phyloP scores from a whole-genome alignment of 208 protist species.

The Trypanosomatidae sp. region DNA sequence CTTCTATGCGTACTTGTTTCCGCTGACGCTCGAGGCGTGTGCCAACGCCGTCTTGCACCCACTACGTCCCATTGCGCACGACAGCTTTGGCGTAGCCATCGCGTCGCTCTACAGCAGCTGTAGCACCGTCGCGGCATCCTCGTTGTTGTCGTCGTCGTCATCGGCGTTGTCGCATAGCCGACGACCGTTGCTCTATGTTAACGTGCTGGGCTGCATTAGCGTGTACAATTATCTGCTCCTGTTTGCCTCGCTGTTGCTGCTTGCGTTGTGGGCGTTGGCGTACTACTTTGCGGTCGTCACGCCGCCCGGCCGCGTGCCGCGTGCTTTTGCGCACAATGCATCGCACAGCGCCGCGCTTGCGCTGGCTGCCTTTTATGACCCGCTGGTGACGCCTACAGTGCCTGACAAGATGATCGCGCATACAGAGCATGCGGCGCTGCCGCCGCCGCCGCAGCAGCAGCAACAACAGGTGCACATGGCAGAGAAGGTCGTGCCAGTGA shows the following conservation, averaged over 20 bases:
- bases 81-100: no score
- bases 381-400: conserved; percentile 7
- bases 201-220: no score
- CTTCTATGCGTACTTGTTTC: conserved; percentile 74
- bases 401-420: neutral
- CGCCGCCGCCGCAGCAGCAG: neutral
- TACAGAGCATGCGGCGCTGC: neutral
- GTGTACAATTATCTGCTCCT: conserved; percentile 50
- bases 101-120: no score
- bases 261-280: conserved; percentile 51
- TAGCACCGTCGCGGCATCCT: no score
- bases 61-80: conserved; percentile 7
- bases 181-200: no score
- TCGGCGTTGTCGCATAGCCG: no score
- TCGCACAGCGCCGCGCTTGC: conserved; percentile 55
- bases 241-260: conserved; percentile 28
- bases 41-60: conserved; percentile 7
- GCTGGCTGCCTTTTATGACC: conserved; percentile 46
- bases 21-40: conserved; percentile 23
- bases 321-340: conserved; percentile 47
- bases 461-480: conserved; percentile 1
- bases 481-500: neutral
- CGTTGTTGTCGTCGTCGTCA: no score
- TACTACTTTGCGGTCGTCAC: conserved; percentile 57
- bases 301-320: conserved; percentile 50